Conservation (phyloP, 192 early-diverging fungal genomes). For the Coemansia sp. region DNA sequence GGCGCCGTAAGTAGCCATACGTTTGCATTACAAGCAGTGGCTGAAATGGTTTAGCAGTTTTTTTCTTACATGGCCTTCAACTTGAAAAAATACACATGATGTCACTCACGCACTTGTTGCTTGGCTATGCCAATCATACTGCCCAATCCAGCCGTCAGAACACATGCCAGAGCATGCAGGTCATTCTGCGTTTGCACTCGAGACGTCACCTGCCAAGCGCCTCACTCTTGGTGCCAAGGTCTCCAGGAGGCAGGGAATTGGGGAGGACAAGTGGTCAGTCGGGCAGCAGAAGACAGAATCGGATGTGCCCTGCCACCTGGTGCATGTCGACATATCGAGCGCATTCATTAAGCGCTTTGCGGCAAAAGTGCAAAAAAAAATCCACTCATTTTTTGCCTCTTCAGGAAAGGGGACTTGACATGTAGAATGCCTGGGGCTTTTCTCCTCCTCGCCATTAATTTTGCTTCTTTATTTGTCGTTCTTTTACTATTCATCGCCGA, state of each 20-base stretch:
- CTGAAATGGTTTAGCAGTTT: background rate
- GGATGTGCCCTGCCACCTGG: too few relatives aligned
- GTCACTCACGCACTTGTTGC: background rate
- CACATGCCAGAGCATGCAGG: background rate
- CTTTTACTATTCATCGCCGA: background rate
- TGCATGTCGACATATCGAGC: too few relatives aligned
- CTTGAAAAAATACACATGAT: too few relatives aligned
- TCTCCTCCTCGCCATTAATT: background rate
- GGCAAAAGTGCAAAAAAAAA: background rate
- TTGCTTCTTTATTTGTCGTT: constrained; percentile 3
- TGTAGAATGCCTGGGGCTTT: background rate
- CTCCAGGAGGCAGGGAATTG: too few relatives aligned
- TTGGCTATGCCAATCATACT: background rate
- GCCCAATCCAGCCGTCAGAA: background rate
- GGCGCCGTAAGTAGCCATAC: background rate
- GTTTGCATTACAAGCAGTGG: too few relatives aligned
- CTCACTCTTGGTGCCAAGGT: too few relatives aligned
- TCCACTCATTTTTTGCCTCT: background rate
- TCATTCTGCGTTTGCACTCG: background rate
- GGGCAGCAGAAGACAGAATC: too few relatives aligned
- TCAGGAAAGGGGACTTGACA: background rate
- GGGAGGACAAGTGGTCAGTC: too few relatives aligned
- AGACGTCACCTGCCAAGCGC: background rate
- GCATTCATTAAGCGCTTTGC: too few relatives aligned
- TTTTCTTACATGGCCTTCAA: too few relatives aligned